phyloP scores from a whole-genome alignment of 108 stramenopile species.

The Cyclotella atomus region DNA sequence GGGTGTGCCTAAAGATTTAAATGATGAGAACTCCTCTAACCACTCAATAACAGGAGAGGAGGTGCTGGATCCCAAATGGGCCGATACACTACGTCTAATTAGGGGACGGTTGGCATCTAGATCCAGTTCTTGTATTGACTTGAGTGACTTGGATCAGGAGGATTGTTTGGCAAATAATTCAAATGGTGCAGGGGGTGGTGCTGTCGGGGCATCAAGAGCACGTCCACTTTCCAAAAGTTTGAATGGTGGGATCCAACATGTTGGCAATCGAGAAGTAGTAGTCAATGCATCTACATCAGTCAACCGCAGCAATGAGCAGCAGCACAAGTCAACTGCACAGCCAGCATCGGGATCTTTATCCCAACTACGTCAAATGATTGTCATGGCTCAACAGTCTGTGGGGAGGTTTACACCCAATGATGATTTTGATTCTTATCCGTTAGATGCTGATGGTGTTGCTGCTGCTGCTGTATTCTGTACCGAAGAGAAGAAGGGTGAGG shows the following conservation, averaged over 20 bases:
- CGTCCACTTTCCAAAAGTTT: not conserved
- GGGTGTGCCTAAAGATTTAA: not conserved
- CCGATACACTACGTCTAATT: not conserved
- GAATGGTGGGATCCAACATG: not conserved
- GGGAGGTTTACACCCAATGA: conserved; percentile 5
- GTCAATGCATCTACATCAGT: not conserved
- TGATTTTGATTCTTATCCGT: not conserved
- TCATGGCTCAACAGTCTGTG: not conserved
- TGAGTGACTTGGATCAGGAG: not conserved
- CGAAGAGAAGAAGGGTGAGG: too few relatives aligned
- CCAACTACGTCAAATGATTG: conserved; percentile 10
- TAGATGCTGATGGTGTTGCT: too few relatives aligned
- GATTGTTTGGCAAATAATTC: not conserved
- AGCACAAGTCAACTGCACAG: not conserved
- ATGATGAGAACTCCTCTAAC: not conserved
- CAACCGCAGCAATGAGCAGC: not conserved
- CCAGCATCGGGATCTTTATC: not conserved
- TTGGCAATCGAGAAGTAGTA: not conserved
- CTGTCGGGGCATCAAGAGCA: too few relatives aligned
- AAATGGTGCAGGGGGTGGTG: too few relatives aligned
- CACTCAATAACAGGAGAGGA: conserved; percentile 1
- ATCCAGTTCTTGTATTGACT: not conserved
- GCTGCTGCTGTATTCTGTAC: too few relatives aligned
- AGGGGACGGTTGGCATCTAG: too few relatives aligned
- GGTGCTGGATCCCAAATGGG: conserved; percentile 10